These are phyloP conservation scores for Stemphylium beticola DNA, from an alignment of 2,329 filamentous ascomycete species.

Conservation along the genomic window DNA sequence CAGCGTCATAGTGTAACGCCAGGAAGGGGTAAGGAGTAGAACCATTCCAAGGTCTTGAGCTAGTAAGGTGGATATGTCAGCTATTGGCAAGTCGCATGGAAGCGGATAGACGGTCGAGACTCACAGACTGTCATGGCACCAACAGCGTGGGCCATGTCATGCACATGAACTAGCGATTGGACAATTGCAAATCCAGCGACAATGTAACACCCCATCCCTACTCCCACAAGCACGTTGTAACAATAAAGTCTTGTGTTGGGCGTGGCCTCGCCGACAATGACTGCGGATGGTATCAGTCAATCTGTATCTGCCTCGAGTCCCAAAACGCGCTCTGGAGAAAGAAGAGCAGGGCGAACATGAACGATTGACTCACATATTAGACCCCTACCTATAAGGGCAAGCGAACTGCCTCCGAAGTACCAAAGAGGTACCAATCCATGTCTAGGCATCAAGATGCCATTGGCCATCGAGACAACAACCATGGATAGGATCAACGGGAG, in stretches of 20 bases:
- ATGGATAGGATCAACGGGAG: constrained; percentile 34
- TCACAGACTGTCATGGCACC: constrained; percentile 10
- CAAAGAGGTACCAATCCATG: constrained; percentile 23
- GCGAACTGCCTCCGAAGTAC: constrained; percentile 38
- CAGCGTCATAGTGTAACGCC: background rate
- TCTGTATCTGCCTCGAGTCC: background rate
- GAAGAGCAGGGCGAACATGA: constrained; percentile 3
- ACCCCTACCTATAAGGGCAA: constrained; percentile 26
- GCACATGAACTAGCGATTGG: constrained; percentile 12
- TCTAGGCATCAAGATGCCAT: constrained; percentile 26
- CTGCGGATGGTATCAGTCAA: background rate
- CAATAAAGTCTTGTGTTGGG: constrained; percentile 26
- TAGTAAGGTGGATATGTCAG: background rate
- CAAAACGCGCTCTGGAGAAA: too few relatives aligned
- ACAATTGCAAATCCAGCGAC: constrained; percentile 24
- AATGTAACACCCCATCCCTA: constrained; percentile 22
- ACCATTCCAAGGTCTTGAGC: constrained; percentile 6
- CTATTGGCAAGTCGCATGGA: background rate
- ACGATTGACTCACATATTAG: constrained; percentile 45
- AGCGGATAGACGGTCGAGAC: background rate
- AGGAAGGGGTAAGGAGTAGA: background rate
- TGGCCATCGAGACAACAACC: constrained; percentile 22
- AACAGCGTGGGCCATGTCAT: constrained; percentile 22
- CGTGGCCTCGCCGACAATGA: constrained; percentile 23
- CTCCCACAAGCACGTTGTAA: constrained; percentile 25